Evolutionary conservation across 164 flowering plant species (phyloP), one percentile per base, ranked within the genome.

Genomic region (Annona squamosa): DNA sequence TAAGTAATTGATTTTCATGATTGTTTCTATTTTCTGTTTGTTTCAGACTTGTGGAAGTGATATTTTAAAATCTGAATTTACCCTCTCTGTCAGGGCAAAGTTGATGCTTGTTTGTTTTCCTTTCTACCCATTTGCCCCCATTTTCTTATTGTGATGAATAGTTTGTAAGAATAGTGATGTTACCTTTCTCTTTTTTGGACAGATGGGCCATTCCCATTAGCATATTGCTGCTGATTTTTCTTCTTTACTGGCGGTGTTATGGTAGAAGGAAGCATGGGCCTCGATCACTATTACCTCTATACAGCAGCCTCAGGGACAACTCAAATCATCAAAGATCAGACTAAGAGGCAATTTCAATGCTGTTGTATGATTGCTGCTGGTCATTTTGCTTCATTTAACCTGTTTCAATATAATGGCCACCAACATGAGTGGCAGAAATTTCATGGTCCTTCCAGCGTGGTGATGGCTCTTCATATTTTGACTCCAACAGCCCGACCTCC

Each of bases 131-230:
- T 52, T 6, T 4, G 17, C 13, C 59, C 59, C 59, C 59, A 52
- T 52, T 7, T 16, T 52, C 13, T 16, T 52, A 7, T 16, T 7
- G 13, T 52, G 13, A 52, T 52, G 59, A 52, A 52, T 52, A 16
- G 13, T 52, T 52, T 52, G 12, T 26, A 26, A 26, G 37, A 26
- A 18, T 70, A 6, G 47, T 47, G 19, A 16, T 47, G 6, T 26
- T 63, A 18, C 26, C 61, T 41, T 17, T 47, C 5, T 68, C 43
- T 59, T 72, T 41, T 71, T 76, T 4, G 16, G 3, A 70, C 97
- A 96, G 99, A 82, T 96, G 98, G 98, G 95, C 94, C 1, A 82
- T 92, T 65, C 98, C 95, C 0, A 57, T 92, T 41, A 81, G 84
- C 65, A 78, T 84, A 12, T 48, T 91, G 45, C 76, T 79, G 6